Percentiles rank a stretch among this genome's conserved stretches.
phyloP scores from a whole-genome alignment of 2,329 filamentous ascomycete genomes.

The Alternaria hordeiaustralica region DNA sequence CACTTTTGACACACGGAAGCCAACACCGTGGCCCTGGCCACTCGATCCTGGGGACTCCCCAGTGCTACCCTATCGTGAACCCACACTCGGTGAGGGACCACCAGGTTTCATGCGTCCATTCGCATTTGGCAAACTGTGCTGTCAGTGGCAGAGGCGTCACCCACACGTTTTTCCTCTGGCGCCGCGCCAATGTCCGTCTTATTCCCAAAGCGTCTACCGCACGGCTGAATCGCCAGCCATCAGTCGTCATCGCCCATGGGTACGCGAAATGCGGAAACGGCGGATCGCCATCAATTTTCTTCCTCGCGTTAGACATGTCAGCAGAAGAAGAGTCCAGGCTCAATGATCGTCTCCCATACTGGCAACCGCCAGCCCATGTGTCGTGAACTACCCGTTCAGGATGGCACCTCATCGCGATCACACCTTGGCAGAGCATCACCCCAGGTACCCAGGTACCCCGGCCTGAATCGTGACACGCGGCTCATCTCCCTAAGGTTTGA shows the following conservation, averaged over 20 bases:
- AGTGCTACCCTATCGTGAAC: slow-evolving; percentile 30
- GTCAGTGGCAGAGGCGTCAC: slow-evolving; percentile 31
- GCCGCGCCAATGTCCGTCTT: slow-evolving; percentile 20
- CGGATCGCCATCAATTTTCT: slow-evolving; percentile 18
- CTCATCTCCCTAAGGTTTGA: slow-evolving; percentile 22
- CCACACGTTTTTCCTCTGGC: slow-evolving; percentile 21
- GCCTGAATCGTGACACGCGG: background rate
- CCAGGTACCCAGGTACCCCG: background rate
- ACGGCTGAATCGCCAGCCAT: slow-evolving; percentile 23
- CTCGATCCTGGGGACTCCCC: slow-evolving; percentile 20
- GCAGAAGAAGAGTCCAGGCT: slow-evolving; percentile 10
- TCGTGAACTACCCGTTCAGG: slow-evolving; percentile 12
- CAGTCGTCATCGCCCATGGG: slow-evolving; percentile 23
- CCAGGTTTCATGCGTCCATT: slow-evolving; percentile 29
- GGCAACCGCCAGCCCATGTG: slow-evolving; percentile 9
- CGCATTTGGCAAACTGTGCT: slow-evolving; percentile 25
- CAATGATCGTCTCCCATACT: slow-evolving; percentile 5
- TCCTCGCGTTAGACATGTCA: slow-evolving; percentile 7
- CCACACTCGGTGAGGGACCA: slow-evolving; percentile 18
- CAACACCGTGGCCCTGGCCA: slow-evolving; percentile 17
- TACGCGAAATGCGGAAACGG: slow-evolving; percentile 12
- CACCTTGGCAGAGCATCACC: background rate
- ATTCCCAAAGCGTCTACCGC: slow-evolving; percentile 21
- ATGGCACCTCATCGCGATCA: slow-evolving; percentile 2
- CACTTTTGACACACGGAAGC: slow-evolving; percentile 19